Percentiles rank a stretch among this genome's conserved stretches.
Evolutionary conservation across 768 basidiomycete species (phyloP).

Genomic region (Leucogyrophana mollusca): DNA sequence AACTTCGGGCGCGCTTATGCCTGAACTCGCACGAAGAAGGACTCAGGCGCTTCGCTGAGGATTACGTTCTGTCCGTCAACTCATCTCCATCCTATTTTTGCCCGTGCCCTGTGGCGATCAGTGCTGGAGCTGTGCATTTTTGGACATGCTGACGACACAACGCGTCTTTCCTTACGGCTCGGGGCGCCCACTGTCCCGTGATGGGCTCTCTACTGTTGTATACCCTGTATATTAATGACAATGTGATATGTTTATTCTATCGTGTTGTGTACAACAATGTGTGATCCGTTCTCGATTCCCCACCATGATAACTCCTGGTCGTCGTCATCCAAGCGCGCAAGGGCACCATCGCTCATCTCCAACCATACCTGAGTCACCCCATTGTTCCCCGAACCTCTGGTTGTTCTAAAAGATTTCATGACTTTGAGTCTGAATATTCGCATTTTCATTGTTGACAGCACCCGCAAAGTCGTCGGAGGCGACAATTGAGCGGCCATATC

Average conservation of each 20-base stretch:
- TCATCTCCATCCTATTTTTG: too few species aligned
- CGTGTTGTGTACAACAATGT: conserved; percentile 28
- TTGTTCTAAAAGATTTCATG: conserved; percentile 43
- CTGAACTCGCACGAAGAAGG: too few species aligned
- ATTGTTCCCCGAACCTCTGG: conserved; percentile 28
- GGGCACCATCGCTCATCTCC: conserved; percentile 45
- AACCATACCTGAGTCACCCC: conserved; percentile 52
- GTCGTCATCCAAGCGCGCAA: conserved; percentile 51
- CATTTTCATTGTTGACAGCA: conserved; percentile 69
- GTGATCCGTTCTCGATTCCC: conserved; percentile 59
- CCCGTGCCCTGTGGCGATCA: too few species aligned
- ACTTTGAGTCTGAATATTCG: conserved; percentile 64
- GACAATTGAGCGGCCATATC: conserved; percentile 15
- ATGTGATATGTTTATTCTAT: neutral
- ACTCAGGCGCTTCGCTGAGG: too few species aligned
- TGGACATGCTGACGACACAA: too few species aligned
- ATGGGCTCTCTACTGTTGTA: too few species aligned
- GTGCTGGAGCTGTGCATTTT: too few species aligned
- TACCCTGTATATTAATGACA: too few species aligned
- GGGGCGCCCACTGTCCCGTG: too few species aligned
- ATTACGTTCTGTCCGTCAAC: too few species aligned
- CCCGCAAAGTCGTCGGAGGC: conserved; percentile 39
- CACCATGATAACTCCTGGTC: conserved; percentile 64
- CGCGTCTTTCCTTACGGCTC: too few species aligned
- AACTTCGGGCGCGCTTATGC: too few species aligned